Conservation (phyloP, 2,329 filamentous ascomycete genomes). For the Verticillium zaregamsianum region DNA sequence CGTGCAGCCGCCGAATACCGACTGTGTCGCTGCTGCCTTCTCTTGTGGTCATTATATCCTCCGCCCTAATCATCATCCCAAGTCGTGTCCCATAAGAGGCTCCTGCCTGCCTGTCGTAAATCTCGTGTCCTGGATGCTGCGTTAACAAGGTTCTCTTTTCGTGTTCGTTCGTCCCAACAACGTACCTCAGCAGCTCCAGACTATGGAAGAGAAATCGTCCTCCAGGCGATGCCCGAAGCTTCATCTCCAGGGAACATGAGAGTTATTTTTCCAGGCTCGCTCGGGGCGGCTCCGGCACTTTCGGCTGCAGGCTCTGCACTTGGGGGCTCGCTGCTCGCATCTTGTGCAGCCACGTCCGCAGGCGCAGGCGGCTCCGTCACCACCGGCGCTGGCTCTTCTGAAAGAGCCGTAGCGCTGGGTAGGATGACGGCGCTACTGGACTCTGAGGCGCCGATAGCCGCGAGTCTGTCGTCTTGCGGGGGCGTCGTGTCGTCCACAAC, state of each 20-base stretch:
- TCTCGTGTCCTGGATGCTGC: background rate
- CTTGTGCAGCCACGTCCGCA: background rate
- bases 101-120: background rate
- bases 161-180: too few species aligned
- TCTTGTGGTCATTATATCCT: background rate
- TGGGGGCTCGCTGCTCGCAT: background rate
- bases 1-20: background rate
- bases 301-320: background rate
- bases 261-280: background rate
- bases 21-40: background rate
- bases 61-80: background rate
- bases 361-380: background rate
- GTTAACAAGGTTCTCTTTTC: background rate
- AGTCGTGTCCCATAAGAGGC: background rate
- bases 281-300: background rate
- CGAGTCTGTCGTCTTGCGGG: background rate
- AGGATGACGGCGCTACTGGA: background rate
- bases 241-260: background rate
- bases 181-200: background rate
- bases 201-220: background rate
- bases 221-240: background rate
- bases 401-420: background rate
- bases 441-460: background rate
- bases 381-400: background rate
- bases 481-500: background rate